Base-by-base conservation (phyloP, 305 asterid species). In the Coffea humblotiana region DNA sequence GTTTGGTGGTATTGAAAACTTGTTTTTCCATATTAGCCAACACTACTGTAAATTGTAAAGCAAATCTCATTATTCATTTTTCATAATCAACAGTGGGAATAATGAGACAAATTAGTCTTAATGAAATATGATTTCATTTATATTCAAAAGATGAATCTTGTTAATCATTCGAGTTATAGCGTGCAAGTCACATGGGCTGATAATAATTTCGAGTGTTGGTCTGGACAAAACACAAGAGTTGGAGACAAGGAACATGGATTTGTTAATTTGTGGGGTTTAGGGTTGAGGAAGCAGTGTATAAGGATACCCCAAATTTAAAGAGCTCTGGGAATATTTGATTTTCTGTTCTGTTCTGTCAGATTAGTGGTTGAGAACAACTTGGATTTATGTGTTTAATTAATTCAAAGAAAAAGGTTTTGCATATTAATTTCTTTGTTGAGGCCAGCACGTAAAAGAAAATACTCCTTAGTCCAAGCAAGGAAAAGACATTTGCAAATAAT, bases 161-260 rank as follows among this genome's bases (percentile, higher is more conserved):
- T 8, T 56, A 56, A 67, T 71, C 76, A 78, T 56, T 40, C 6
- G 65, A 25, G 18, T 6, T 64, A 71, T 56, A 54, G 81, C 58
- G 67, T 64, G 67, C 72, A 69, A 29, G 6, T 61, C 85, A 82
- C 87, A 81, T 81, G 87, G 81, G 25, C 19, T 56, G 77, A 65
- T 71, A 40, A 79, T 84, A 79, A 66, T 72, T 84, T 73, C 9
- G 6, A 71, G 21, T 73, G 60, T 54, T 43, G 25, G 14, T 74
- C 64, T 56, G 77, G 79, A 60, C 43, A 65, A 82, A 71, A 82
- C 56, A 77, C 56, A 72, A 29, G 51, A 27, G 45, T 66, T 29
- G 73, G 71, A 72, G 75, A 72, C 79, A 65, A 77, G 76, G 75
- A 82, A 72, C 81, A 72, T 80, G 73, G 54, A 65, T 56, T 71